Conservation (phyloP, 306 rosid genomes). For the Vigna radiata region DNA sequence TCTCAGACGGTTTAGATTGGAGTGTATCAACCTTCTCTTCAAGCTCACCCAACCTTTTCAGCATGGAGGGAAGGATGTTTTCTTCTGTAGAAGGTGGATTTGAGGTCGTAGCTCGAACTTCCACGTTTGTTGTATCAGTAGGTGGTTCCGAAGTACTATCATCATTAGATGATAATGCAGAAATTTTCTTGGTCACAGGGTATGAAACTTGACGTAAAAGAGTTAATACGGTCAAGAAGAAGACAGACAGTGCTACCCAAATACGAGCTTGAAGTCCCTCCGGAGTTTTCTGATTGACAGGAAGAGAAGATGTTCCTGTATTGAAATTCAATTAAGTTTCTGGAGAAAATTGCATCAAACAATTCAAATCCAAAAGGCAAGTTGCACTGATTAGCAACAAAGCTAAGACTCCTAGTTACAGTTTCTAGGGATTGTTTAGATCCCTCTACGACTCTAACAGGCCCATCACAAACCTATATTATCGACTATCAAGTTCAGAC, state of each 20-base stretch:
- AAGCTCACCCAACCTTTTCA: constrained; percentile 80
- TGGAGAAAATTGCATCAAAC: constrained; percentile 27
- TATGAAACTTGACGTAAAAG: constrained; percentile 57
- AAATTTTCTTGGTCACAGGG: constrained; percentile 61
- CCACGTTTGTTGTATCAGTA: constrained; percentile 49
- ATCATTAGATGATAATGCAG: constrained; percentile 49
- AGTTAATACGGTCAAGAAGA: constrained; percentile 67
- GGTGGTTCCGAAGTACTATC: constrained; percentile 48
- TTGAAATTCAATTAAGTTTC: constrained; percentile 36
- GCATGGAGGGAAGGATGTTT: constrained; percentile 67
- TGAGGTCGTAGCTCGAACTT: constrained; percentile 57
- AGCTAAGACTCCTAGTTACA: neutral
- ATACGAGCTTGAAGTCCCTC: constrained; percentile 68
- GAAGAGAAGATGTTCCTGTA: constrained; percentile 64
- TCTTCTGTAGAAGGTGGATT: constrained; percentile 54
- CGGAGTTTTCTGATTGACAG: constrained; percentile 47
- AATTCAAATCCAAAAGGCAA: constrained; percentile 35
- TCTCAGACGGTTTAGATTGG: constrained; percentile 89
- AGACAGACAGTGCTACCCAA: constrained; percentile 65
- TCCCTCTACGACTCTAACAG: constrained; percentile 8
- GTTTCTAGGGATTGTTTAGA: constrained; percentile 2
- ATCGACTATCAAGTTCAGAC: constrained; percentile 8
- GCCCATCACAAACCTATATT: constrained; percentile 13
- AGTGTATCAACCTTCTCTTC: constrained; percentile 89
- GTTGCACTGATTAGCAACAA: constrained; percentile 1